Percentiles rank a stretch among this genome's conserved stretches.
Evolutionary conservation across 2,329 filamentous ascomycete genomes (phyloP).

Genomic region (Chaetothyriales sp.): DNA sequence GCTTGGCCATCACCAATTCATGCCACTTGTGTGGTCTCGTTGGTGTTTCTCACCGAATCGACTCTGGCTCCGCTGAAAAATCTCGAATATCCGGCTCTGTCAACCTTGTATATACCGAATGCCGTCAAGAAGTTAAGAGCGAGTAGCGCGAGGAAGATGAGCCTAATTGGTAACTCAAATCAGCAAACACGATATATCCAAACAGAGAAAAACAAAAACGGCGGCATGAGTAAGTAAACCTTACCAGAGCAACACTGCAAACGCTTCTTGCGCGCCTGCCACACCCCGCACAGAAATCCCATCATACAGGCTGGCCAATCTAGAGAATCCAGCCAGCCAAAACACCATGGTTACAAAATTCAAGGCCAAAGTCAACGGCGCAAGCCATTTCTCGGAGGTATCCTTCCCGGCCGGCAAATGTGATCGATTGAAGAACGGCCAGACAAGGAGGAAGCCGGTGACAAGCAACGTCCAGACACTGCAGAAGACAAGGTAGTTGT

Average conservation of each 20-base stretch:
- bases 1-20: too few species aligned
- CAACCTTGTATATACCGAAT: conserved; percentile 19
- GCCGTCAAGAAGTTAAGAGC: conserved; percentile 20
- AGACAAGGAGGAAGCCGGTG: conserved; percentile 9
- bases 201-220: neutral
- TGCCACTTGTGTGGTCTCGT: neutral
- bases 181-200: neutral
- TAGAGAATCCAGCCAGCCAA: conserved; percentile 22
- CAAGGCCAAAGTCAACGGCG: conserved; percentile 12
- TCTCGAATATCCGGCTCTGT: conserved; percentile 3
- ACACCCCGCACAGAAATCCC: neutral
- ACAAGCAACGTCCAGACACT: conserved; percentile 20
- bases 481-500: conserved; percentile 17
- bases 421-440: conserved; percentile 15
- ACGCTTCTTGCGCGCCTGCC: conserved; percentile 19
- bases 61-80: neutral
- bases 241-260: conserved; percentile 21
- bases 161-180: conserved; percentile 10
- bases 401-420: conserved; percentile 7
- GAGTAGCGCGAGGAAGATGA: conserved; percentile 21
- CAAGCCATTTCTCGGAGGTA: conserved; percentile 16
- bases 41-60: neutral
- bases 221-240: neutral
- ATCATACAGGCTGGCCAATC: conserved; percentile 15
- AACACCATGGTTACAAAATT: conserved; percentile 23